Evolutionary conservation across 1,284 basidiomycete species (phyloP).

Genomic region (Takashimella tepidaria): DNA sequence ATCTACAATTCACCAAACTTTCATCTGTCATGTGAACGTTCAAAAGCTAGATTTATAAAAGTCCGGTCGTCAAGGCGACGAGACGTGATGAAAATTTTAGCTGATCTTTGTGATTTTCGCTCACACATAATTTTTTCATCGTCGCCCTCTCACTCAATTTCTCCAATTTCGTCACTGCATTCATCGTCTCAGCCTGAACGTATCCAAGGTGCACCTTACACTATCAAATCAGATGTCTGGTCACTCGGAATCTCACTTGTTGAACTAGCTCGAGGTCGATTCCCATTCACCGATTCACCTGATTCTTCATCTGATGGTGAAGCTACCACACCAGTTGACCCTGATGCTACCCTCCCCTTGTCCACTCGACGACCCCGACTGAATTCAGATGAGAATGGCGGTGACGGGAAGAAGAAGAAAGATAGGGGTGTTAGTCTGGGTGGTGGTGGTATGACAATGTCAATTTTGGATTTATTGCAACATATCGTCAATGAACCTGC

Average conservation of each 20-base stretch:
- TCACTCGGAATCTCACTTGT: slow-evolving; percentile 92
- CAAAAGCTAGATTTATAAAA: too few relatives aligned
- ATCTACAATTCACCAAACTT: too few relatives aligned
- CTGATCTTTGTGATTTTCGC: too few relatives aligned
- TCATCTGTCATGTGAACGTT: neutral
- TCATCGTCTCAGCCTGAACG: slow-evolving; percentile 72
- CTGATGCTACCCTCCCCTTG: slow-evolving; percentile 41
- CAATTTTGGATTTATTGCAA: slow-evolving; percentile 91
- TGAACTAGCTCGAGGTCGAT: slow-evolving; percentile 87
- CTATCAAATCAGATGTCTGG: slow-evolving; percentile 97
- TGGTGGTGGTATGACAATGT: slow-evolving; percentile 85
- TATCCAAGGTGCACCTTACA: slow-evolving; percentile 95
- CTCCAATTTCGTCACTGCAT: neutral
- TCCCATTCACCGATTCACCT: slow-evolving; percentile 77
- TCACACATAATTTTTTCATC: neutral
- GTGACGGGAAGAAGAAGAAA: slow-evolving; percentile 53
- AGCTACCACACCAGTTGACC: slow-evolving; percentile 32
- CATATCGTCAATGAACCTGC: slow-evolving; percentile 97
- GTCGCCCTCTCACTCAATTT: neutral
- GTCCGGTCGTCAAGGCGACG: neutral
- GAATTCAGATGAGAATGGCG: slow-evolving; percentile 8
- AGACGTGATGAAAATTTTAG: neutral
- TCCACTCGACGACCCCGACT: slow-evolving; percentile 31
- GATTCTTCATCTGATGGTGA: slow-evolving; percentile 62
- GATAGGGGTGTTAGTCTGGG: slow-evolving; percentile 75